Evolutionary conservation across 2,329 filamentous ascomycete species (phyloP).

Genomic region (Colletotrichum neosansevieriae): DNA sequence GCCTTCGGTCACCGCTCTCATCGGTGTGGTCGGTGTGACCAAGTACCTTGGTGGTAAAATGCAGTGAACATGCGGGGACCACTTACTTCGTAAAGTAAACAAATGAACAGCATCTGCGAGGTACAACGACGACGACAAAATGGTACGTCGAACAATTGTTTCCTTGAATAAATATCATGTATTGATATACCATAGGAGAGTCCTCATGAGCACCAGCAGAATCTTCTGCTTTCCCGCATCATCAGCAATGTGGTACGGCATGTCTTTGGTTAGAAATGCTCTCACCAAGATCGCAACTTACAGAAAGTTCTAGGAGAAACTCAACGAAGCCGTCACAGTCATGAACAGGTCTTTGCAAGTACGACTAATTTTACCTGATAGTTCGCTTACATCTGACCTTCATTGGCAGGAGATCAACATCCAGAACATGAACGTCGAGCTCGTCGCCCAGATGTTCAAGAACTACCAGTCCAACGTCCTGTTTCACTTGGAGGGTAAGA

Average conservation of each 20-base stretch:
- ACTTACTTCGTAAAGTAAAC: slow-evolving; percentile 25
- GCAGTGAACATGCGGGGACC: background rate
- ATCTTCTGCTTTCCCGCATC: slow-evolving; percentile 90
- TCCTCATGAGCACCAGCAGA: slow-evolving; percentile 98
- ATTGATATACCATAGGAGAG: slow-evolving; percentile 74
- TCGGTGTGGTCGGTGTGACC: slow-evolving; percentile 30
- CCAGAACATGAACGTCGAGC: slow-evolving; percentile 98
- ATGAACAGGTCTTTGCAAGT: slow-evolving; percentile 95
- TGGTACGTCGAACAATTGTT: slow-evolving; percentile 22
- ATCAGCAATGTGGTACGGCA: slow-evolving; percentile 92
- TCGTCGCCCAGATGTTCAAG: slow-evolving; percentile 99
- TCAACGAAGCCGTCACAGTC: slow-evolving; percentile 92
- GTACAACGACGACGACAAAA: slow-evolving; percentile 19
- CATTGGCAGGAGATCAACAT: slow-evolving; percentile 88
- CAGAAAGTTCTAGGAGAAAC: slow-evolving; percentile 82
- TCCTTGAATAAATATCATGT: background rate
- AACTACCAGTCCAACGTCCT: slow-evolving; percentile 99
- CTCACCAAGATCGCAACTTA: slow-evolving; percentile 30
- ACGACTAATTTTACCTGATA: background rate
- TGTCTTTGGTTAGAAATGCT: background rate
- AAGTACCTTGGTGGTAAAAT: background rate
- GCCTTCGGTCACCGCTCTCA: slow-evolving; percentile 33
- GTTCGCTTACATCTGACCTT: background rate
- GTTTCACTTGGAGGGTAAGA: slow-evolving; percentile 92
- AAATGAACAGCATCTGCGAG: slow-evolving; percentile 15